Evolutionary conservation across 163 green algal genomes (phyloP).

Genomic region (Scenedesmus sp.): DNA sequence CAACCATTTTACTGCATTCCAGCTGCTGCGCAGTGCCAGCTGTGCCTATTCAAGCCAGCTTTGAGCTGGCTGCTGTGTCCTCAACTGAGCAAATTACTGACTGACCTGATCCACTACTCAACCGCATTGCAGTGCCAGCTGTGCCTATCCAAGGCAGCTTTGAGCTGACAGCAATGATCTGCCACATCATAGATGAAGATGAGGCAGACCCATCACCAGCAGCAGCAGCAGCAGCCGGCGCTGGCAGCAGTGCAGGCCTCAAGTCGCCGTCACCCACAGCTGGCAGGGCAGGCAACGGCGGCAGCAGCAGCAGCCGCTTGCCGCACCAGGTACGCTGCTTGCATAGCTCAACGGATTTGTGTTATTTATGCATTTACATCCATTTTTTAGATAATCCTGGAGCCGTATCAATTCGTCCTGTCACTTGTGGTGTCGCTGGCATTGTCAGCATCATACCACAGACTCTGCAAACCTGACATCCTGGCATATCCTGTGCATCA

Average conservation of each 20-base stretch:
- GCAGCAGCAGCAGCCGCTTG: conserved; percentile 7
- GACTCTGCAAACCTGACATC: too few relatives aligned
- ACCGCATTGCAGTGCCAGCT: not conserved
- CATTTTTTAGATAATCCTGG: too few relatives aligned
- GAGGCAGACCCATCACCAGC: conserved; percentile 20
- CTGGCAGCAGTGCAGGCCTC: not conserved
- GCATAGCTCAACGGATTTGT: not conserved
- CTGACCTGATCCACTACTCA: not conserved
- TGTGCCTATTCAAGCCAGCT: conserved; percentile 51
- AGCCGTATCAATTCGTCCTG: too few relatives aligned
- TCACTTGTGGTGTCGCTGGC: too few relatives aligned
- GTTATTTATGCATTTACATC: too few relatives aligned
- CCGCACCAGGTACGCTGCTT: not conserved
- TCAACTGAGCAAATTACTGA: not conserved
- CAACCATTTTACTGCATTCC: not conserved
- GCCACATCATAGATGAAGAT: conserved; percentile 73
- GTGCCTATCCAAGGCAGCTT: conserved; percentile 60
- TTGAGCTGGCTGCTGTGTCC: conserved; percentile 70
- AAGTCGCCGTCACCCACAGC: not conserved
- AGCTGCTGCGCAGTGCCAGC: not conserved
- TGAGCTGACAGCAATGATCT: conserved; percentile 79
- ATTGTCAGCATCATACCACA: too few relatives aligned
- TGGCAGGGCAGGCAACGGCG: not conserved
- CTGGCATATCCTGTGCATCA: too few relatives aligned
- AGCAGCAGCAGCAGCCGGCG: conserved; percentile 13